phyloP scores from a whole-genome alignment of 1,139 yeast species.

The Yamadazyma triangularis region DNA sequence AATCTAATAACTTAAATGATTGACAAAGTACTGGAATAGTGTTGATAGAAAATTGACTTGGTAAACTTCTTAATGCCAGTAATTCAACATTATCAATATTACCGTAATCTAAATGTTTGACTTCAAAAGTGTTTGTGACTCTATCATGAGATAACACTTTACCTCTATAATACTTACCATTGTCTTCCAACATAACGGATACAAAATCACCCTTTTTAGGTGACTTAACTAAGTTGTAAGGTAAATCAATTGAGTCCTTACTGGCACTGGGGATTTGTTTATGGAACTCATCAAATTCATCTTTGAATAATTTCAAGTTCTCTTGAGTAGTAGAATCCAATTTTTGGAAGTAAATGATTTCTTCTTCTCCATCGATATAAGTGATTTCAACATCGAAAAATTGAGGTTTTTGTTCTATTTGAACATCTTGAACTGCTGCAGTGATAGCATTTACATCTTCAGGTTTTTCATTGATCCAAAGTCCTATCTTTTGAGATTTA shows the following conservation, averaged over 20 bases:
- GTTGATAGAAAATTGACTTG: constrained; percentile 43
- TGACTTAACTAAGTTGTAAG: constrained; percentile 37
- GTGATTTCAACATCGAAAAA: constrained; percentile 64
- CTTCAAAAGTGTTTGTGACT: constrained; percentile 41
- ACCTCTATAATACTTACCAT: constrained; percentile 60
- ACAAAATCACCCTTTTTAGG: constrained; percentile 61
- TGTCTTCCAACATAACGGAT: constrained; percentile 51
- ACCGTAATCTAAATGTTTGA: constrained; percentile 66
- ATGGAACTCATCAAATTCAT: constrained; percentile 43
- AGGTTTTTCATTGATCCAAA: constrained; percentile 55
- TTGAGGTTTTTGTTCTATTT: constrained; percentile 34
- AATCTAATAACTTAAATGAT: constrained; percentile 50
- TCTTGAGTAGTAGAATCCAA: constrained; percentile 31
- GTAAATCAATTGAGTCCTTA: constrained; percentile 37
- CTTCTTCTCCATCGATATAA: constrained; percentile 38
- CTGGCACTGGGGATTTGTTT: constrained; percentile 37
- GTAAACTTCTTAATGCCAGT: constrained; percentile 49
- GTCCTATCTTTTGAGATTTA: constrained; percentile 47
- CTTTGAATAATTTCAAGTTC: constrained; percentile 40
- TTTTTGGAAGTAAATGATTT: constrained; percentile 53
- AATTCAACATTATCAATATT: constrained; percentile 47
- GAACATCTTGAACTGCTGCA: constrained; percentile 25
- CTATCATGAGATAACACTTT: constrained; percentile 50
- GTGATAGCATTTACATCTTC: constrained; percentile 18
- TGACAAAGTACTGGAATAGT: constrained; percentile 54